Base-by-base conservation (phyloP, 2,329 filamentous ascomycete species). In the Lachnellula hyalina region DNA sequence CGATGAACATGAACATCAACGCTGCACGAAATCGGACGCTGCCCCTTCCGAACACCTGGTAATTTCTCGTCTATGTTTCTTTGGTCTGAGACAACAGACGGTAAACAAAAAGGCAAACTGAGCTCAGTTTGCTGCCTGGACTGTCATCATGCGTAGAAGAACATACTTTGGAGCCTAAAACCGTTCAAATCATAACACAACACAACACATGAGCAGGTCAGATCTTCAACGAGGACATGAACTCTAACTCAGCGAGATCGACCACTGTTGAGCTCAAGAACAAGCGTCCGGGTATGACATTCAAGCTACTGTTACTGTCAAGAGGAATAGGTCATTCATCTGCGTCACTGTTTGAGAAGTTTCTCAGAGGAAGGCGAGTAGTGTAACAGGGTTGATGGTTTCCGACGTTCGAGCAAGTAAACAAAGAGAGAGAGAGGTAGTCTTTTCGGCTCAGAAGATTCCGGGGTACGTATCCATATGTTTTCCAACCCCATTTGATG, bases 141-240 rank as follows among this genome's bases (percentile, higher is more conserved):
- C 52, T 54, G 54, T 53, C 44, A 53, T 61, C 54, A 63, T 61
- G 59, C 61, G 47, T 40, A 40, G 28, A 52, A 21, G 52, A 47
- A 52, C 35, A 44, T 54, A 55, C 49, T 55, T 49, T 50, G 34
- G 34, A 46, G 19, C 44, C 49, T 52, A 58, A 58, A 57, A 49
- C 54, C 56, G 59, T 48, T 55, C 47, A 47, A 57, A 52, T 62
- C 53, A 62, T 60, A 58, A 58, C 21, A 21, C 21, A n/a, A n/a
- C 51, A 59, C 60, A 55, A 53, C 23, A 28, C 47, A 34, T 41
- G 51, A 44, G 23, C 41, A 25, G 9, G 32, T 21, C 14, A 51
- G 45, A 38, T 45, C 36, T 28, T 49, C 36, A 40, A 21, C 28
- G 40, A 47, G 25, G 28, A 47, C 49, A 47, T 45, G 25, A 56